Evolutionary conservation across 352 stramenopile species (phyloP).

Genomic region (Pythium angustatum): DNA sequence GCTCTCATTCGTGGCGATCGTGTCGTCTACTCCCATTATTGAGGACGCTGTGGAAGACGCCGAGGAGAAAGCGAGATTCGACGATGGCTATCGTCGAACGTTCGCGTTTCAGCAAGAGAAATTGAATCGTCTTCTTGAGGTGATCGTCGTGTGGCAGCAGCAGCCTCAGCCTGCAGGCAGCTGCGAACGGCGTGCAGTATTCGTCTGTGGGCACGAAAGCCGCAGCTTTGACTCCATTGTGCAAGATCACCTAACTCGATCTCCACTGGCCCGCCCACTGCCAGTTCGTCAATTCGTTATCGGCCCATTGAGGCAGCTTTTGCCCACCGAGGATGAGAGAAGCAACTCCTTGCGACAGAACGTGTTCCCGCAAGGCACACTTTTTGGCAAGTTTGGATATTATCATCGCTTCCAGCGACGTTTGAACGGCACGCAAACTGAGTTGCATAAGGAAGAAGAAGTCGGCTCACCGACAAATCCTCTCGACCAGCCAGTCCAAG

Average conservation of each 20-base stretch:
- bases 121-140: constrained; percentile 33
- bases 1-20: constrained; percentile 38
- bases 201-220: constrained; percentile 20
- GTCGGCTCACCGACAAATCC: background rate
- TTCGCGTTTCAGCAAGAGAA: constrained; percentile 52
- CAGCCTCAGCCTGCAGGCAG: background rate
- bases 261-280: background rate
- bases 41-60: constrained; percentile 54
- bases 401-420: constrained; percentile 22
- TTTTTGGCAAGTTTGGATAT: constrained; percentile 21
- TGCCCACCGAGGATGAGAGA: background rate
- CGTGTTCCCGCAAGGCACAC: constrained; percentile 28
- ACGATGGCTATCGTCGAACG: constrained; percentile 32
- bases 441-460: background rate
- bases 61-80: constrained; percentile 43
- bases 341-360: background rate
- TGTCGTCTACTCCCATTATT: constrained; percentile 39
- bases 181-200: constrained; percentile 4
- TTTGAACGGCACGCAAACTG: background rate
- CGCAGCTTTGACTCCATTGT: constrained; percentile 32
- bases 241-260: background rate
- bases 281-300: constrained; percentile 26
- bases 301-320: constrained; percentile 18
- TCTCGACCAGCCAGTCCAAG: background rate
- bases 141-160: constrained; percentile 49